phyloP scores from a whole-genome alignment of 1,139 yeast species.

The Sugiyamaella japonica region DNA sequence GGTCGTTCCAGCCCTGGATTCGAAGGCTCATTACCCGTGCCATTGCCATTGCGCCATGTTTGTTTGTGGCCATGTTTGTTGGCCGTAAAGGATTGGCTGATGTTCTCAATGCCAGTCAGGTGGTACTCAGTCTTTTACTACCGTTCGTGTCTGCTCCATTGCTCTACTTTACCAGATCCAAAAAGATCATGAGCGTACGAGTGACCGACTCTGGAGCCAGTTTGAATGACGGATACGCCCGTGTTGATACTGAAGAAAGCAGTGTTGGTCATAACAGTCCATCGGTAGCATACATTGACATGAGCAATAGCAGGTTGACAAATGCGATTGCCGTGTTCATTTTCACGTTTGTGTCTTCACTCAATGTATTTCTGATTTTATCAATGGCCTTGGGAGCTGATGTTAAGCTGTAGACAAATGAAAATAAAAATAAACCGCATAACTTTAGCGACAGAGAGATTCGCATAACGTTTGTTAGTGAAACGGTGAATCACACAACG shows the following conservation, averaged over 20 bases:
- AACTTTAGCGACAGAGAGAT: background rate
- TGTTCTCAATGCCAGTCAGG: slow-evolving; percentile 84
- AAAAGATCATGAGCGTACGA: slow-evolving; percentile 71
- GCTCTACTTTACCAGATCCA: slow-evolving; percentile 76
- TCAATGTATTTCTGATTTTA: slow-evolving; percentile 70
- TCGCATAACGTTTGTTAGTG: no score
- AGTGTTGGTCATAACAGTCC: slow-evolving; percentile 2
- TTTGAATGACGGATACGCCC: slow-evolving; percentile 9
- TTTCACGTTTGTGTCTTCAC: slow-evolving; percentile 69
- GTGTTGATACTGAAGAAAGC: slow-evolving; percentile 14
- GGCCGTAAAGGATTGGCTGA: slow-evolving; percentile 86
- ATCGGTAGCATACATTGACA: slow-evolving; percentile 44
- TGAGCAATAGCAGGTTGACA: slow-evolving; percentile 65
- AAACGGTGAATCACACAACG: background rate
- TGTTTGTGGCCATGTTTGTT: slow-evolving; percentile 68
- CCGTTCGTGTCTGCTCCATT: slow-evolving; percentile 92
- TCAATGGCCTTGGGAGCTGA: slow-evolving; percentile 71
- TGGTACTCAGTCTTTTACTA: slow-evolving; percentile 74
- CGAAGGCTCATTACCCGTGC: slow-evolving; percentile 81
- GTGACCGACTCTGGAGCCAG: slow-evolving; percentile 17
- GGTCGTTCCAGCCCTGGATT: slow-evolving; percentile 85
- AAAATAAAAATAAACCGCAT: slow-evolving; percentile 9
- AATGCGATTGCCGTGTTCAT: slow-evolving; percentile 58
- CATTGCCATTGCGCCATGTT: slow-evolving; percentile 86
- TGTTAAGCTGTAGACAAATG: slow-evolving; percentile 40